A percentile compares a stretch with the other conserved stretches of the same genome.
Evolutionary conservation across 176 grass and related monocot species (phyloP).

Genomic region (Phoenix dactylifera): DNA sequence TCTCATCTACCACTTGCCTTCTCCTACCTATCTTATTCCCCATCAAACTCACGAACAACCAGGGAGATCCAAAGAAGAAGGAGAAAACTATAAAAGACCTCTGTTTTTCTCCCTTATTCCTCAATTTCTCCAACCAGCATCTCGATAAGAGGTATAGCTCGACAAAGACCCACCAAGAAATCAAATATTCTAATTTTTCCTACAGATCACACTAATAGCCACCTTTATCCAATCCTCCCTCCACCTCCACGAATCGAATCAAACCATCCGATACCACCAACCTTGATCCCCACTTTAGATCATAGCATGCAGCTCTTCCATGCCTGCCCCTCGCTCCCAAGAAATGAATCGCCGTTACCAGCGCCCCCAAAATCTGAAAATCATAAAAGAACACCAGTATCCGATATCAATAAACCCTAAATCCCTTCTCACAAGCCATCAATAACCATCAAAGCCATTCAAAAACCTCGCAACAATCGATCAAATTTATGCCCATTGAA

Average conservation of each 20-base stretch:
- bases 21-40: constrained; percentile 41
- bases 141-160: too few relatives aligned
- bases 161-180: too few relatives aligned
- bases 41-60: constrained; percentile 15
- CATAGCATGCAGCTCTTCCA: not conserved
- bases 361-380: not conserved
- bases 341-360: constrained; percentile 1
- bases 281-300: not conserved
- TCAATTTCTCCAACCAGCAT: too few relatives aligned
- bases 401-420: too few relatives aligned
- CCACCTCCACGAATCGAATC: not conserved
- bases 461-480: too few relatives aligned
- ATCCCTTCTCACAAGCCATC: too few relatives aligned
- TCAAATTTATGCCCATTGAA: too few relatives aligned
- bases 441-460: too few relatives aligned
- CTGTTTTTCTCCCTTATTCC: not conserved
- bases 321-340: not conserved
- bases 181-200: constrained; percentile 20
- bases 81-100: not conserved
- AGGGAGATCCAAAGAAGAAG: not conserved
- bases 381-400: too few relatives aligned
- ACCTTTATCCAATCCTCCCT: not conserved
- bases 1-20: constrained; percentile 62
- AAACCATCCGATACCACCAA: constrained; percentile 1
- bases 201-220: constrained; percentile 31